Base-by-base conservation (phyloP, 1,284 basidiomycete species). In the Puccinia coronata region DNA sequence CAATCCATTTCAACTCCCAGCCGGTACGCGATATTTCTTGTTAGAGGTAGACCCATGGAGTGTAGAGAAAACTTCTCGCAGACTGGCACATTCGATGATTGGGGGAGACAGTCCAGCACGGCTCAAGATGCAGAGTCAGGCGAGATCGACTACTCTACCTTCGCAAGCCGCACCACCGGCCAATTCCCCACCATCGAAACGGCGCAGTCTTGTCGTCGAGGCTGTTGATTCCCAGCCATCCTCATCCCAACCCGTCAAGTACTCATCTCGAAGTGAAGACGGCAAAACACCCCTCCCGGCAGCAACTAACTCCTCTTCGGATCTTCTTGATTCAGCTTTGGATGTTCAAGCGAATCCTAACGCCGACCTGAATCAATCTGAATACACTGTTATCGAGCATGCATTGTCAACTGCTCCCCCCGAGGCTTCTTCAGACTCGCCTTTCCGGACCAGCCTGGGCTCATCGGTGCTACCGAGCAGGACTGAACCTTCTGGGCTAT, bases 11-110 rank as follows among this genome's bases (percentile, higher is more conserved):
- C 49, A 65, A 8, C 77, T 80, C 23, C 67, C 77, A 31, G 67
- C 53, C 12, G 77, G 77, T 36, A 80, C 77, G 23, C 65, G 77
- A 34, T 80, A 80, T 61, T 80, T 80, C 31, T 34, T 80, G 20
- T 61, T 80, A 39, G 77, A 80, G 28, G 77, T 80, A 39, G 77
- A 80, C 20, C 77, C 77, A 28, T 80, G 77, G 77, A 80, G 77
- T 61, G 77, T 80, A 23, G 67, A 80, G 57, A 71, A 70, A 49
- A 55, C 63, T 47, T 57, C 67, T 6, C 65, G 77, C 31, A 71
- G 34, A 28, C 25, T 69, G 63, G 61, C 43, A n/a, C 76, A 78
- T 39, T 78, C 76, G 12, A 51, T 57, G 47, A 51, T 70, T 34
- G 77, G 77, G 57, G 51, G n/a, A 9, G 49, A 74, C n/a, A 55